Evolutionary conservation across 139 green algal species (phyloP), one percentile per base, ranked within the genome.

Genomic region (Gonium pectorale): DNA sequence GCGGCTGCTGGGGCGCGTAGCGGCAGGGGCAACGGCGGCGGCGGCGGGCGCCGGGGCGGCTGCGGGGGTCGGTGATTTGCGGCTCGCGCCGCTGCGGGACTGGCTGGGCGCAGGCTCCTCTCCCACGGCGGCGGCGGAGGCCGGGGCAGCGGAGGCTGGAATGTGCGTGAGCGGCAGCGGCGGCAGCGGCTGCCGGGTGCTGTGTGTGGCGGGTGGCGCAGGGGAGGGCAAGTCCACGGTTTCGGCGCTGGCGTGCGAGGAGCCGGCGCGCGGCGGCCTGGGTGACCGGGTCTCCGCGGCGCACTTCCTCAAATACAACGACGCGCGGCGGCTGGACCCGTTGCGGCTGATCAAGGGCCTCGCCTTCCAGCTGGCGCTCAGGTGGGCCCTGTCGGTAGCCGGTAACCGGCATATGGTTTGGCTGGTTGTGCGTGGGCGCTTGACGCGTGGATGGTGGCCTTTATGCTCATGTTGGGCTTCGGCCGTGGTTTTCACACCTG

Each of bases 151-250:
- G 9, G 31, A 31, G 15, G 62, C 15, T 40, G 62, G 31, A 6
- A 22, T 27, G 31, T n/a, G 19, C 31, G 62, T n/a, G 6, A 35
- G 38, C 27, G 73, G 51, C 73, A 26, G 44, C 27, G 22, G 62
- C 73, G 49, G 49, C 49, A 17, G 49, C 33, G 40, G 71, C 27
- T 3, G 27, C 0, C 59, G 70, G 9, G 82, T 68, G 27, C 41
- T 89, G 66, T 89, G 85, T 59, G 38, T 89, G n/a, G 2, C 68
- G 19, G 75, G 51, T 22, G 67, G 77, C 11, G 79, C 85, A 33
- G 85, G 85, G 29, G 74, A 81, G 67, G 85, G 85, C 67, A 89
- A 89, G 67, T 81, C 75, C 17, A 89, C 85, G 15, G 40, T 86
- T 9, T 54, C 24, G 5, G 77, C 67, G 38, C 54, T 54, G 43